A percentile compares a stretch with the other conserved stretches of the same genome.
phyloP scores from a whole-genome alignment of 192 early-diverging fungal species.

The Gamsiella multidivaricata region DNA sequence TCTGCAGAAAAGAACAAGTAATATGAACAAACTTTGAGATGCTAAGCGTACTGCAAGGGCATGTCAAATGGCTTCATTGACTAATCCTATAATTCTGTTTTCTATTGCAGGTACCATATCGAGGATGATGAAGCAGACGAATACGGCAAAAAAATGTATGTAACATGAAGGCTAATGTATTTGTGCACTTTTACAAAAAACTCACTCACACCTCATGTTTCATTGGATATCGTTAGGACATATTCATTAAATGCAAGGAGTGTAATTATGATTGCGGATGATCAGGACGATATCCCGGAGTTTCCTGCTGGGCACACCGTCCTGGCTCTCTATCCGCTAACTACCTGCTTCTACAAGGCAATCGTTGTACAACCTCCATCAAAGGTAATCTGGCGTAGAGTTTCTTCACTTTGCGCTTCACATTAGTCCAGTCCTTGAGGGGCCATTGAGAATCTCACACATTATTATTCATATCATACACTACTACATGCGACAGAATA shows the following conservation, averaged over 20 bases:
- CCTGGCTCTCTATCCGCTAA: conserved; percentile 64
- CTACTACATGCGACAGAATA: conserved; percentile 12
- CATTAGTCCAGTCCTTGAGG: too few relatives aligned
- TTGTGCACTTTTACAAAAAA: neutral
- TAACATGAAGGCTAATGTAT: neutral
- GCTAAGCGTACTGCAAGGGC: too few relatives aligned
- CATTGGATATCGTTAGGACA: conserved; percentile 55
- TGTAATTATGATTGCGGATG: conserved; percentile 60
- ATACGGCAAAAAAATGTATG: conserved; percentile 59
- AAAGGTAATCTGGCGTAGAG: conserved; percentile 47
- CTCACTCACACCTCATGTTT: neutral
- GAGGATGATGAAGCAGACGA: conserved; percentile 69
- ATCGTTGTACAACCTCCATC: conserved; percentile 58
- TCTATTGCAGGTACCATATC: conserved; percentile 58
- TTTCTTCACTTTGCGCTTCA: neutral
- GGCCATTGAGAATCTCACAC: neutral
- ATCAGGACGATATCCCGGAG: conserved; percentile 53
- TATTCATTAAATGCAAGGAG: conserved; percentile 58
- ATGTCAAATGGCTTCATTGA: too few relatives aligned
- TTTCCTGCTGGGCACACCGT: conserved; percentile 57
- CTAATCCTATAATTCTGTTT: neutral
- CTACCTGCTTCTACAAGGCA: conserved; percentile 69
- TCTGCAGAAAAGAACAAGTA: conserved; percentile 64
- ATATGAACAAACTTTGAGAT: neutral
- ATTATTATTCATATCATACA: neutral